Percentiles rank a stretch among this genome's conserved stretches.
Evolutionary conservation across 176 grass and related monocot genomes (phyloP).

Genomic region (Musa schizocarpa): DNA sequence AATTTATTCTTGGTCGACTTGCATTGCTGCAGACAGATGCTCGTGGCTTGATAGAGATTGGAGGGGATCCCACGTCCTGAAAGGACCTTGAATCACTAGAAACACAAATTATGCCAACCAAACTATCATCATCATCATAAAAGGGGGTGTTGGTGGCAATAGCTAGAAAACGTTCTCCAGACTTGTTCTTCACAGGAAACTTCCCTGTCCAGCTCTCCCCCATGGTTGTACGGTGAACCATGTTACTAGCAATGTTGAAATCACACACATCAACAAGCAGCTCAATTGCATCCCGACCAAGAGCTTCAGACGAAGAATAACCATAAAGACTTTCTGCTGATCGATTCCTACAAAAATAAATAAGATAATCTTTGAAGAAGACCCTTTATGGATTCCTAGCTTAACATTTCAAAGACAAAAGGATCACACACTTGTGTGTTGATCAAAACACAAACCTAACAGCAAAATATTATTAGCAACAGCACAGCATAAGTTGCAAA

Average conservation of each 20-base stretch:
- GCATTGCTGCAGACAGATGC: conserved; percentile 30
- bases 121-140: conserved; percentile 71
- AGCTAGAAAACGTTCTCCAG: conserved; percentile 59
- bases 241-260: conserved; percentile 38
- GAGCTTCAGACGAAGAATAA: conserved; percentile 64
- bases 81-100: conserved; percentile 56
- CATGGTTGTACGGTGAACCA: conserved; percentile 46
- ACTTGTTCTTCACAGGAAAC: conserved; percentile 74
- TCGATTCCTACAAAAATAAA: conserved; percentile 47
- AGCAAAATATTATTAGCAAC: not conserved
- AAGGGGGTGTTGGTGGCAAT: conserved; percentile 77
- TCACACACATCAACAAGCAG: conserved; percentile 58
- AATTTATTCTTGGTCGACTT: conserved; percentile 31
- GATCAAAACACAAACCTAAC: not conserved
- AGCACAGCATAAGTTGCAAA: too few relatives aligned
- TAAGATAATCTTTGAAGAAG: not conserved
- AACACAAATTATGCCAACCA: conserved; percentile 80
- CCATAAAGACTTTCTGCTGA: conserved; percentile 87
- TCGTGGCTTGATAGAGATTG: conserved; percentile 36
- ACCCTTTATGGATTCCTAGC: not conserved
- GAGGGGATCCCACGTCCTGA: conserved; percentile 49
- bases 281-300: conserved; percentile 64
- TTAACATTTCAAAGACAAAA: not conserved
- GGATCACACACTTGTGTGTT: not conserved
- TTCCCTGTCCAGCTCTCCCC: conserved; percentile 90